These are phyloP conservation scores for Aspergillus fructus DNA, from an alignment of 2,329 filamentous ascomycete species.

Conservation along the genomic window DNA sequence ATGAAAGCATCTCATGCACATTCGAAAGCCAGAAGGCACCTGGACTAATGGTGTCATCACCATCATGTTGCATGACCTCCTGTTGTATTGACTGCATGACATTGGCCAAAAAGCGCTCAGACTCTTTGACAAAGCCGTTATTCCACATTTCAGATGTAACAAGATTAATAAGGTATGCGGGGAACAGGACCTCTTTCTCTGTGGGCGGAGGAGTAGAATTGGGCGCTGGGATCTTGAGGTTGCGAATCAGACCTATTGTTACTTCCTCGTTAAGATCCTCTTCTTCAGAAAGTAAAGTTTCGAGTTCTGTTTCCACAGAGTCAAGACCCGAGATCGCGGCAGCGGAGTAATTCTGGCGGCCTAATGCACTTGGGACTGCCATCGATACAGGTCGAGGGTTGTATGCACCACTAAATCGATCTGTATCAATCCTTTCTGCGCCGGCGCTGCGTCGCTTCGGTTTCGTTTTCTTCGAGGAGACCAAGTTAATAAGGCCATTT, in stretches of 20 bases:
- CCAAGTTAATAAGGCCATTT: slow-evolving; percentile 89
- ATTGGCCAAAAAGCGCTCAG: slow-evolving; percentile 95
- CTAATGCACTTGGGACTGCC: slow-evolving; percentile 64
- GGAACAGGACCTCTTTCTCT: slow-evolving; percentile 98
- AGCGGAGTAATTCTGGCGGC: slow-evolving; percentile 70
- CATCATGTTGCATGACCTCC: slow-evolving; percentile 98
- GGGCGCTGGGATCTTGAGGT: slow-evolving; percentile 92
- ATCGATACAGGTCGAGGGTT: slow-evolving; percentile 95
- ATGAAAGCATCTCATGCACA: slow-evolving; percentile 99
- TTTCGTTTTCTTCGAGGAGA: slow-evolving; percentile 96
- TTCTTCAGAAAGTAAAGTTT: slow-evolving; percentile 90
- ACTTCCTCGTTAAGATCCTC: slow-evolving; percentile 96
- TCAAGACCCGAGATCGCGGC: slow-evolving; percentile 79
- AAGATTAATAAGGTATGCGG: slow-evolving; percentile 96
- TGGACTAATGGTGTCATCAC: slow-evolving; percentile 94
- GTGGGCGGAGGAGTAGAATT: slow-evolving; percentile 84
- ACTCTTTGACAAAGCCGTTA: slow-evolving; percentile 99
- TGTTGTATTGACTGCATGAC: slow-evolving; percentile 99
- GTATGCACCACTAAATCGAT: slow-evolving; percentile 88
- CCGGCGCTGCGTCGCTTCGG: slow-evolving; percentile 76
- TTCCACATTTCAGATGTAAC: slow-evolving; percentile 99
- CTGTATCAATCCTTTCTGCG: slow-evolving; percentile 77
- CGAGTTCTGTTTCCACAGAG: slow-evolving; percentile 91
- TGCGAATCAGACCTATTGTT: slow-evolving; percentile 90
- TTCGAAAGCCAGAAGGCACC: slow-evolving; percentile 99